Base-by-base conservation (phyloP, 148 eudicot genomes). In the Rhododendron molle region DNA sequence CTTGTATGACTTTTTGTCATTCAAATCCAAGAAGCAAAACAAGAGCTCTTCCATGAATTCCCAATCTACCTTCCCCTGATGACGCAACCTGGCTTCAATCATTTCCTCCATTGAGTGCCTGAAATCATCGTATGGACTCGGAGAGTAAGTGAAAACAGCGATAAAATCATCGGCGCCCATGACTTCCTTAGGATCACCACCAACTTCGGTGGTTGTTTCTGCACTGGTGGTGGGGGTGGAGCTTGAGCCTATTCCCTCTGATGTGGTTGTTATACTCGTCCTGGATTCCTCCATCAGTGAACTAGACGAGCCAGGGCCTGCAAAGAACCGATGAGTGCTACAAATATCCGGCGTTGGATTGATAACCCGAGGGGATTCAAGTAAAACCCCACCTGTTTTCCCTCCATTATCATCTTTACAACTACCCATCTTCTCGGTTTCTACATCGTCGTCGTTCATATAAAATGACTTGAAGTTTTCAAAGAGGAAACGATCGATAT, bases 41-140 rank as follows among this genome's bases (percentile, higher is more conserved):
- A 96, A 72, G 15, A 96, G 87, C 83, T 93, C 96, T 81, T 94
- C 95, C 93, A 96, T 87, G 81, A 93, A 96, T 12, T 91, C 95
- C 98, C 96, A 94, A 84, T 96, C 94, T 30, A 94, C 93, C 60
- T 83, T 83, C 74, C 91, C 92, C 7, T 86, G 71, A 46, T 86
- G 79, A 9, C 86, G 78, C 73, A 87, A 34, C 56, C 93, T 69
- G 4, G 93, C 96, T 54, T 92, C 94, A 40, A 93, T 67, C 90
- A 94, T 87, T 86, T 91, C 92, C 82, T 88, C 83, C 98, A 96
- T 96, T 80, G 98, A 96, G 38, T 50, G 89, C 91, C 88, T 80
- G 85, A 94, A 94, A 84, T 94, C 98, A 62, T 92, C 91, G 54
- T 87, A 90, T 1, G 98, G 98, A 50, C 87, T 88, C 78, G 88